A percentile compares a stretch with the other conserved stretches of the same genome.
Evolutionary conservation across 257 asterid genomes (phyloP).

Genomic region (Plantago elongata): DNA sequence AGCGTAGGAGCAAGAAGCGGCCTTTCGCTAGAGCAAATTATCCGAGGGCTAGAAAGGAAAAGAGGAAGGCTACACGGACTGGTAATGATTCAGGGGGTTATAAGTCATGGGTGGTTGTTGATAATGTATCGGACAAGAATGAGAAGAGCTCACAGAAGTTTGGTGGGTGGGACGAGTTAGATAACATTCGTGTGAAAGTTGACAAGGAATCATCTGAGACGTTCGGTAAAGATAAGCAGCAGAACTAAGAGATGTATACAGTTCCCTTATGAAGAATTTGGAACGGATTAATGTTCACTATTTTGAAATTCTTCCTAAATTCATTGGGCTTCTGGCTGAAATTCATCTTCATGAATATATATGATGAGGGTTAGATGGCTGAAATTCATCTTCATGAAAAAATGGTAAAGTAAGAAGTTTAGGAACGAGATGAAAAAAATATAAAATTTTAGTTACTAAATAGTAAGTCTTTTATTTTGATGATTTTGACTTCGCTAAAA

Average conservation of each 20-base stretch:
- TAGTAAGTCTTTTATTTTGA: too few relatives aligned
- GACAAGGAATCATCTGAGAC: constrained; percentile 20
- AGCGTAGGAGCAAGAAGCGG: constrained; percentile 39
- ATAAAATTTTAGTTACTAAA: too few relatives aligned
- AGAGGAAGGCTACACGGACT: constrained; percentile 24
- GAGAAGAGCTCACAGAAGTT: constrained; percentile 25
- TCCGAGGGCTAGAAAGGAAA: constrained; percentile 32
- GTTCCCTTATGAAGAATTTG: too few relatives aligned
- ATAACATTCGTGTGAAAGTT: constrained; percentile 28
- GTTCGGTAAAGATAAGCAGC: constrained; percentile 36
- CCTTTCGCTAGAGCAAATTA: constrained; percentile 30
- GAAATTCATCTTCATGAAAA: too few relatives aligned
- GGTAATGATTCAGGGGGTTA: constrained; percentile 33
- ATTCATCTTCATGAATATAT: too few relatives aligned
- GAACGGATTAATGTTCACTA: too few relatives aligned
- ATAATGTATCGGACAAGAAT: constrained; percentile 27
- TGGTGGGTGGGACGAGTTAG: constrained; percentile 97
- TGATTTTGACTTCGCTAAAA: too few relatives aligned
- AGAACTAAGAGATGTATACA: constrained; percentile 34
- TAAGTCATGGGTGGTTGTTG: constrained; percentile 46
- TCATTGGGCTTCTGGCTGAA: too few relatives aligned
- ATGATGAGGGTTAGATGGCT: too few relatives aligned
- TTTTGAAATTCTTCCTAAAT: too few relatives aligned
- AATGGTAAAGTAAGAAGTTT: too few relatives aligned
- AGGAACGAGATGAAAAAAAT: too few relatives aligned